Evolutionary conservation across 2,329 filamentous ascomycete genomes (phyloP), one percentile per base, ranked within the genome.

Genomic region (Aureobasidium leucospermi): DNA sequence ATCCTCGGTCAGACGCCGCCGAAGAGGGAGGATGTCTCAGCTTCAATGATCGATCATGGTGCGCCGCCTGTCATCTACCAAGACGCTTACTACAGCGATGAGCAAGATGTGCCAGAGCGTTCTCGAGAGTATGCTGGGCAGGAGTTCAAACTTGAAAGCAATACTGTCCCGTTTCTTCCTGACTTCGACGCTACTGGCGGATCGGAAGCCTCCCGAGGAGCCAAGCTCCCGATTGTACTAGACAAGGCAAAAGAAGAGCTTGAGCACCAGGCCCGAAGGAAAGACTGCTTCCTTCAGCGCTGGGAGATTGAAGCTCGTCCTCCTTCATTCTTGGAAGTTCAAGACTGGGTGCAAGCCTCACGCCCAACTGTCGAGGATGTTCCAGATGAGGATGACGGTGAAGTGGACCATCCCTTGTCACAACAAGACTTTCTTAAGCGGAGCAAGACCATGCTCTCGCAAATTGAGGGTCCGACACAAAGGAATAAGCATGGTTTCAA

Each of bases 401-500:
- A 71, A 39, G 62, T 70, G 8, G 70, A 73, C 46, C 66, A 65
- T 13, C 67, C 69, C 23, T 64, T 64, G 7, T 67, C 65, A 4
- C 74, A 65, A 59, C 34, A 42, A 49, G 36, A 58, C 34, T 42
- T 45, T 10, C 65, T 63, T 23, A 65, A 68, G 64, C 65, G 71
- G 63, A 31, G 32, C n/a, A 66, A 75, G 73, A 65, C 64, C n/a
- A 69, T 71, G 65, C 71, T 91, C 6, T 96, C 91, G 1, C 92
- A 97, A 69, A 93, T 97, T 58, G 89, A 96, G 53, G 90, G 88
- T 0, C 85, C 91, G 0, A 96, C 93, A 0, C 92, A 93, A 56
- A 88, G 82, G 69, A 89, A 90, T 67, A 86, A 84, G 62, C 81
- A 93, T 69, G 90, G 88, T 0, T 93, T 92, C 77, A 94, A 92